Percentiles rank a stretch among this genome's conserved stretches.
Conservation (phyloP, 257 asterid genomes). For the Nicotiana attenuata region DNA sequence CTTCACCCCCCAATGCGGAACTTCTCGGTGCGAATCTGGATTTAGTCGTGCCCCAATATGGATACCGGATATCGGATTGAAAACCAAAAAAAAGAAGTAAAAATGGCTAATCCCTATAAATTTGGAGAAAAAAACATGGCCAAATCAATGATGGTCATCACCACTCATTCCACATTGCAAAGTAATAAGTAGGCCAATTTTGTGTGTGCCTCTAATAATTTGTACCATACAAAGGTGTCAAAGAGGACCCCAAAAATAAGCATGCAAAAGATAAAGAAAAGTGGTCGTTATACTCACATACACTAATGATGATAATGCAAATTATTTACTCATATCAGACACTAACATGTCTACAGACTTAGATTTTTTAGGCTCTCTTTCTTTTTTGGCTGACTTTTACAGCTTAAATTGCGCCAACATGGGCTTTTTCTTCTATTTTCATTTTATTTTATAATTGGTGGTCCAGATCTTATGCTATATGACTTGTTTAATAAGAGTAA, state of each 20-base stretch:
- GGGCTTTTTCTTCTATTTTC: neutral
- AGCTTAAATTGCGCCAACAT: conserved; percentile 21
- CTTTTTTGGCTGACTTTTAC: conserved; percentile 7
- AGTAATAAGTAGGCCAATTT: neutral
- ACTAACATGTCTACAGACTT: neutral
- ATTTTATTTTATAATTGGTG: neutral
- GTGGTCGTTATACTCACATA: conserved; percentile 14
- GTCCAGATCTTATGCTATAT: neutral
- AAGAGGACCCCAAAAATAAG: conserved; percentile 18
- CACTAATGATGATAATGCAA: neutral
- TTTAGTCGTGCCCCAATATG: too few relatives aligned
- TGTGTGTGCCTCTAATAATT: neutral
- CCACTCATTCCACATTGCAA: neutral
- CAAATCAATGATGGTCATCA: neutral
- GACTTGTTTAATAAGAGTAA: neutral
- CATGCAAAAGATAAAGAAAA: conserved; percentile 12
- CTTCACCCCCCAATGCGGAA: too few relatives aligned
- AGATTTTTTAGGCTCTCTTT: neutral
- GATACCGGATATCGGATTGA: too few relatives aligned
- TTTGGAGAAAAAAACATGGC: neutral
- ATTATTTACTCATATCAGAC: neutral
- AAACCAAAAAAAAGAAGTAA: neutral
- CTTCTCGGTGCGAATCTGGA: too few relatives aligned
- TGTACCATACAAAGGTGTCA: conserved; percentile 13
- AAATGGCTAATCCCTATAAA: neutral